Evolutionary conservation across 208 protist species (phyloP).

Genomic region (Porcisia deanei): DNA sequence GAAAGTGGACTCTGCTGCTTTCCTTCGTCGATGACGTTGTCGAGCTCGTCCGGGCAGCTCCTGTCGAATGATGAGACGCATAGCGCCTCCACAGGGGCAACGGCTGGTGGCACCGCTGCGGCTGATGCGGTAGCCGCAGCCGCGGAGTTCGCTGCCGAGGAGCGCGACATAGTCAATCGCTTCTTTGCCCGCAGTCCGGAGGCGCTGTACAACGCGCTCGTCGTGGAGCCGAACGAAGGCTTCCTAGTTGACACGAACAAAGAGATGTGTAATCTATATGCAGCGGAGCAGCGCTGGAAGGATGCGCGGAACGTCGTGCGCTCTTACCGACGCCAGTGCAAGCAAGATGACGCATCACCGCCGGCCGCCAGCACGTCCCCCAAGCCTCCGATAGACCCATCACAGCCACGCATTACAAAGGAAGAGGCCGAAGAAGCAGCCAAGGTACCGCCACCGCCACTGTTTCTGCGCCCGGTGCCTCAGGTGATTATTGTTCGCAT

Average conservation of each 20-base stretch:
- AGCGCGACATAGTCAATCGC: constrained; percentile 20
- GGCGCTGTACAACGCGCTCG: constrained; percentile 37
- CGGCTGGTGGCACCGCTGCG: background rate
- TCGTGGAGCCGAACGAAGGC: constrained; percentile 33
- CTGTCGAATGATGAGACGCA: background rate
- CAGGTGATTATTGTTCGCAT: constrained; percentile 40
- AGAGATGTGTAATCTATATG: constrained; percentile 54
- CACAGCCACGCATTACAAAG: constrained; percentile 16
- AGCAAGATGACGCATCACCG: constrained; percentile 1
- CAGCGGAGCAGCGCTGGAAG: constrained; percentile 45
- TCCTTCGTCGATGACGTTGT: background rate
- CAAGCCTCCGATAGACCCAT: background rate
- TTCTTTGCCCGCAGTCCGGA: constrained; percentile 36
- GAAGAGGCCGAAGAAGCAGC: constrained; percentile 27
- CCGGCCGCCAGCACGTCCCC: background rate
- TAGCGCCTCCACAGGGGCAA: background rate
- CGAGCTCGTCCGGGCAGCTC: background rate
- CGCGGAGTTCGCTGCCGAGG: constrained; percentile 17
- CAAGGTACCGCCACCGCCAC: constrained; percentile 27
- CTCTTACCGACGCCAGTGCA: constrained; percentile 34
- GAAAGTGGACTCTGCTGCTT: constrained; percentile 1
- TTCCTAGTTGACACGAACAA: constrained; percentile 57
- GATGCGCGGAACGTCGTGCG: constrained; percentile 32
- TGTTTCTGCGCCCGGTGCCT: constrained; percentile 34
- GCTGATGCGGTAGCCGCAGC: constrained; percentile 2